Conservation (phyloP, 2,329 filamentous ascomycete species). For the Alternaria sp. region DNA sequence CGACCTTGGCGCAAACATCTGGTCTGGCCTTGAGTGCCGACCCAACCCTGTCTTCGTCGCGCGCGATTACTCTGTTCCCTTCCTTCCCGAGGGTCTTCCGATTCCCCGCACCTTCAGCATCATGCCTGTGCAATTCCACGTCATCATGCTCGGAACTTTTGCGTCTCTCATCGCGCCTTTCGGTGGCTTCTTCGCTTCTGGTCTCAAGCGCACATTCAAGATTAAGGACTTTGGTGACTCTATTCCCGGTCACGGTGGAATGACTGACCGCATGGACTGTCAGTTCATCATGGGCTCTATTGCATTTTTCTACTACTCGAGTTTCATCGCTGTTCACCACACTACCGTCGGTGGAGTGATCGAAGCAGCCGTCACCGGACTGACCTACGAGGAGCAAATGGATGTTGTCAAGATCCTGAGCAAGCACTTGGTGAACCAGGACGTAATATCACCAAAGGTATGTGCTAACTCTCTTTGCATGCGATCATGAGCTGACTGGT, state of each 20-base stretch:
- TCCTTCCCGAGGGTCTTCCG: slow-evolving; percentile 58
- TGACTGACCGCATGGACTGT: slow-evolving; percentile 99
- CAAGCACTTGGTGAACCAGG: slow-evolving; percentile 72
- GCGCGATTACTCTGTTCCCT: slow-evolving; percentile 73
- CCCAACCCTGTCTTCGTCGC: slow-evolving; percentile 91
- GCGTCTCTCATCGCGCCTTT: slow-evolving; percentile 97
- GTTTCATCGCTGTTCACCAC: slow-evolving; percentile 91
- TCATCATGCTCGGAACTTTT: slow-evolving; percentile 88
- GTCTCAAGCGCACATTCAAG: slow-evolving; percentile 98
- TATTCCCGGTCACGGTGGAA: slow-evolving; percentile 95
- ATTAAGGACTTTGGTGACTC: slow-evolving; percentile 99
- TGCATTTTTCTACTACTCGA: slow-evolving; percentile 97
- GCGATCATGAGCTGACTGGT: slow-evolving; percentile 4
- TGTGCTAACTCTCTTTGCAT: background rate
- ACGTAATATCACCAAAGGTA: slow-evolving; percentile 64
- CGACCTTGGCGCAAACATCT: slow-evolving; percentile 91
- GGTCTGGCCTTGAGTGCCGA: slow-evolving; percentile 87
- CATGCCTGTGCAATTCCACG: slow-evolving; percentile 92
- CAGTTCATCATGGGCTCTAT: slow-evolving; percentile 99
- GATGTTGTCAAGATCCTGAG: slow-evolving; percentile 72
- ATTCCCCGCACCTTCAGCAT: slow-evolving; percentile 76
- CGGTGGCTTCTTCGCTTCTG: slow-evolving; percentile 97
- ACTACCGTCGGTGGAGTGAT: slow-evolving; percentile 85
- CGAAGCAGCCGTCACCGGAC: slow-evolving; percentile 88
- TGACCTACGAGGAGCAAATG: slow-evolving; percentile 86